Evolutionary conservation across 106 monocot genomes (phyloP), one percentile per base, ranked within the genome.

Genomic region (Dendrobium officinale): DNA sequence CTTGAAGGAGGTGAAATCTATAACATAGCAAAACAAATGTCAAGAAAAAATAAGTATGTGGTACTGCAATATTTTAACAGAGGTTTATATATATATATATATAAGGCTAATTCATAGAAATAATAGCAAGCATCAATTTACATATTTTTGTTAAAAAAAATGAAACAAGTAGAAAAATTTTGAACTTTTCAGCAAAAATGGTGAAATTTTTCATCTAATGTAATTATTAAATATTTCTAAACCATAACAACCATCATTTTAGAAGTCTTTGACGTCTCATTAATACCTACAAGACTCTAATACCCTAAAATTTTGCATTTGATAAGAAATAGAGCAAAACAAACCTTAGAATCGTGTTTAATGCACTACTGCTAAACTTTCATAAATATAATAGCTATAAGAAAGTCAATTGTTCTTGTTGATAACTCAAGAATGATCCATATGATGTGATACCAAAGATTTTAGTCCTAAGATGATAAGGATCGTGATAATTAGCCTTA

Each of bases 1-100:
- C 91, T 86, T 88, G 82, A 43, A 91, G 88, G 70, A 84, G 88
- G 61, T 91, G 91, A 86, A 91, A 91, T 80, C 91, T 91, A 61
- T 13, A 89, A 81, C 26, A 31, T 17, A 55, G 10, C 45, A 29
- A 54, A 24, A 51, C 54, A 26, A 72, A 33, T 40, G 27, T 72
- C 72, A 72, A 72, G 13, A 72, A 72, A 72, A 40, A 37, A 4
- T 9, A 40, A 29, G 13, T 13, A 29, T 18, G 15, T 37, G 4
- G 67, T 9, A 68, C 33, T 33, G 26, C 26, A 66, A 66, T 66
- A 66, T 66, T 72, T 70, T 72, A 29, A 33, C 1, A 15, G 20
- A 72, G 40, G 5, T 24, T 24, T 15, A 26, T 26, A 26, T 26
- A 9, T 26, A 61, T 22, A 5, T 26, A 26, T 24, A 26, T 9